These are phyloP conservation scores for Penicillium sp. DNA, from an alignment of 2,329 filamentous ascomycete genomes.

Conservation along the genomic window DNA sequence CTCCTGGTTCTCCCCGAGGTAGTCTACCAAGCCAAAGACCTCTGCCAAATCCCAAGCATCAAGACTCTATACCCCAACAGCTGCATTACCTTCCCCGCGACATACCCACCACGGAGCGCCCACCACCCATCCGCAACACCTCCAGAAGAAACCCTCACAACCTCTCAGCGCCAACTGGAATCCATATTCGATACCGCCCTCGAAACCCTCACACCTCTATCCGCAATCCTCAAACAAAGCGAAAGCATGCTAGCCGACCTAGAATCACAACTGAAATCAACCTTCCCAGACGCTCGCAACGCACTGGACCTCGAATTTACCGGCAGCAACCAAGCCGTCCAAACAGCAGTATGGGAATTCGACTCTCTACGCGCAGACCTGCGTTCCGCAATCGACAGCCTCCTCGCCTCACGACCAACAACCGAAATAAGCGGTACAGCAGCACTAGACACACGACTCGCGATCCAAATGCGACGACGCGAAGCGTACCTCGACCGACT, in stretches of 20 bases:
- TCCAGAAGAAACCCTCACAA: slow-evolving; percentile 22
- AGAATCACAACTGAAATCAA: slow-evolving; percentile 28
- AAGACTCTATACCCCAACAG: slow-evolving; percentile 32
- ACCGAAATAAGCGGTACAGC: slow-evolving; percentile 15
- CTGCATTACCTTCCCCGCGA: slow-evolving; percentile 23
- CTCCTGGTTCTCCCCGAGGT: slow-evolving; percentile 38
- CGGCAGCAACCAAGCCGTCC: slow-evolving; percentile 34
- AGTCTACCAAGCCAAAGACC: slow-evolving; percentile 32
- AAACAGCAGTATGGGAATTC: slow-evolving; percentile 35
- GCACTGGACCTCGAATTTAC: slow-evolving; percentile 42
- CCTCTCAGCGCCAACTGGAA: slow-evolving; percentile 30
- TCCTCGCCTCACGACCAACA: slow-evolving; percentile 27
- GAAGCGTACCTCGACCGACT: slow-evolving; percentile 37
- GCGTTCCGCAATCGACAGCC: slow-evolving; percentile 37
- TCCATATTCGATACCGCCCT: slow-evolving; percentile 32
- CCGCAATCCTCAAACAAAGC: slow-evolving; percentile 31
- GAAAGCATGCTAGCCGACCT: slow-evolving; percentile 32
- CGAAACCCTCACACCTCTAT: slow-evolving; percentile 28
- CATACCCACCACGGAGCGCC: slow-evolving; percentile 7
- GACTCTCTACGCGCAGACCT: slow-evolving; percentile 39
- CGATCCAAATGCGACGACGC: slow-evolving; percentile 33
- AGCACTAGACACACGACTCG: slow-evolving; percentile 30
- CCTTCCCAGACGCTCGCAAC: slow-evolving; percentile 32
- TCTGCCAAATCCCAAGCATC: slow-evolving; percentile 28
- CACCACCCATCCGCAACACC: slow-evolving; percentile 13